A percentile compares a stretch with the other conserved stretches of the same genome.
phyloP scores from a whole-genome alignment of 2,329 filamentous ascomycete genomes.

The Arthrobotrys megalospora region DNA sequence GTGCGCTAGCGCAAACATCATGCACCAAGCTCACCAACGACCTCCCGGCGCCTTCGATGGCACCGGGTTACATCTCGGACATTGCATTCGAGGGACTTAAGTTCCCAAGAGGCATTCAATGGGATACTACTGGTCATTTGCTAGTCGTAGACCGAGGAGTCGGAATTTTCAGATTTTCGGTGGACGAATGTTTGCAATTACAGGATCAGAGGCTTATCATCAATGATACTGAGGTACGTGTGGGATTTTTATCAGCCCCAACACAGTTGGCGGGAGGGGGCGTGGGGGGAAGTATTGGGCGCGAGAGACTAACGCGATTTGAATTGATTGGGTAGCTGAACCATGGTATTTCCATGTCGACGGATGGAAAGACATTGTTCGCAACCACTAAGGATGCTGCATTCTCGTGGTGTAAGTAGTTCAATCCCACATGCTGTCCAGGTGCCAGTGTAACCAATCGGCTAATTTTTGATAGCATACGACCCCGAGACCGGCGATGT shows the following conservation, averaged over 20 bases:
- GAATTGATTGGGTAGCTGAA: conserved; percentile 38
- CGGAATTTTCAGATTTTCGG: conserved; percentile 48
- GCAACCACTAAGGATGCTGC: conserved; percentile 51
- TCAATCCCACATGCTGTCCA: background rate
- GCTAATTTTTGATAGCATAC: conserved; percentile 40
- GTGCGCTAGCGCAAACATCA: conserved; percentile 50
- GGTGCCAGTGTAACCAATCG: background rate
- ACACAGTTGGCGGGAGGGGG: conserved; percentile 31
- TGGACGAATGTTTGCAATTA: conserved; percentile 52
- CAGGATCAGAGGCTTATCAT: conserved; percentile 57
- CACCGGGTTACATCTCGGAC: conserved; percentile 53
- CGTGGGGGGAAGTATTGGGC: background rate
- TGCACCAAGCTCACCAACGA: conserved; percentile 47
- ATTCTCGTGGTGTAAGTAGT: conserved; percentile 54
- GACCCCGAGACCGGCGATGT: conserved; percentile 48
- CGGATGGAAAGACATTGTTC: conserved; percentile 55
- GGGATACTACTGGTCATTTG: conserved; percentile 49
- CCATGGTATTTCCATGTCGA: conserved; percentile 57
- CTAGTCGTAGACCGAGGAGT: conserved; percentile 56
- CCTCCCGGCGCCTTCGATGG: conserved; percentile 54
- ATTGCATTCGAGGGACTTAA: conserved; percentile 41
- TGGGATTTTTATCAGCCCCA: conserved; percentile 30
- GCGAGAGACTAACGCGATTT: conserved; percentile 9
- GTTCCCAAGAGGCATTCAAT: conserved; percentile 55
- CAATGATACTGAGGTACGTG: conserved; percentile 50